A percentile compares a stretch with the other conserved stretches of the same genome.
Evolutionary conservation across 129 eudicot species (phyloP).

Genomic region (Flaveria brownii): DNA sequence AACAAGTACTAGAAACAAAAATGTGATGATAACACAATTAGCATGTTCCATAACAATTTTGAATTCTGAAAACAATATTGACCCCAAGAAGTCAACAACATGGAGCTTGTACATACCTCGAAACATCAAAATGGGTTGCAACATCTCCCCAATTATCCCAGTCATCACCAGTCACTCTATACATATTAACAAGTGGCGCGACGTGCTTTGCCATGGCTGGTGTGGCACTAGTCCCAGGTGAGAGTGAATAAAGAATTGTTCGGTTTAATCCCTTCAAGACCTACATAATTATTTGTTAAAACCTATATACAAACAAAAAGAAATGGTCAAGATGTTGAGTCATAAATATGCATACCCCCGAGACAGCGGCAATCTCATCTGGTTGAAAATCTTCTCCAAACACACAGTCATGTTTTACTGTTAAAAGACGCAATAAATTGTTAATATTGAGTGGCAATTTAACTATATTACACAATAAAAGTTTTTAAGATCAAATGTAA

Average conservation of each 20-base stretch:
- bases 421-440: slow-evolving; percentile 11
- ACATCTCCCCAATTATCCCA: slow-evolving; percentile 98
- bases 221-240: slow-evolving; percentile 88
- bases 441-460: not conserved
- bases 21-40: not conserved
- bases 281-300: slow-evolving; percentile 41
- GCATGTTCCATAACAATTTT: slow-evolving; percentile 10
- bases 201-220: slow-evolving; percentile 80
- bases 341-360: slow-evolving; percentile 55
- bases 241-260: slow-evolving; percentile 73
- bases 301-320: not conserved
- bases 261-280: slow-evolving; percentile 49
- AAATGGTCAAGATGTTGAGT: not conserved
- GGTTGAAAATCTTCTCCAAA: slow-evolving; percentile 84
- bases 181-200: slow-evolving; percentile 75
- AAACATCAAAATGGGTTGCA: slow-evolving; percentile 72
- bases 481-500: not conserved
- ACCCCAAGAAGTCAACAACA: not conserved
- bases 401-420: slow-evolving; percentile 94
- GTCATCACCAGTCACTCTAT: slow-evolving; percentile 95
- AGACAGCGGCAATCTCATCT: slow-evolving; percentile 65
- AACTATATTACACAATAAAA: too few species aligned
- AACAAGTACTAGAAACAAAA: slow-evolving; percentile 11
- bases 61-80: not conserved
- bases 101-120: slow-evolving; percentile 46